Evolutionary conservation across 768 basidiomycete species (phyloP), one percentile per base, ranked within the genome.

Genomic region (Sutorius australiensis): DNA sequence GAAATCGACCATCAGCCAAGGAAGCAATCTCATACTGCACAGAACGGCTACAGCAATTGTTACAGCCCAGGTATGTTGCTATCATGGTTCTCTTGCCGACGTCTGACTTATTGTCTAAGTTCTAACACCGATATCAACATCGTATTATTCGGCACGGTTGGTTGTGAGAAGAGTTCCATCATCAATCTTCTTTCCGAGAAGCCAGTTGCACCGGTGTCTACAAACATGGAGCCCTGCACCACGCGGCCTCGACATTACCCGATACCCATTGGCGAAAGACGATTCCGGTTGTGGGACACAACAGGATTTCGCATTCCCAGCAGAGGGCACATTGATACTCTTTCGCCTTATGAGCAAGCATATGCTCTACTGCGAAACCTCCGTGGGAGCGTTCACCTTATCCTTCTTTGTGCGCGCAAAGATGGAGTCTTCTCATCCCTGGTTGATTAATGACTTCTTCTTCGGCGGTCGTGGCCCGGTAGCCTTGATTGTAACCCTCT

Each of bases 401-500:
- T 76, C 73, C 56, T 24, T 24, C 24, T 24, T 24, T 24, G 24
- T 4, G 24, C 24, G 24, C 24, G 24, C 24, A 24, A 24, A 55
- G 60, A 17, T 24, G 24, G 4, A 24, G 24, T 24, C 24, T 24
- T 24, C 24, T 24, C 24, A 24, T 24, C 24, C 24, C 24, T 24
- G 24, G 24, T 24, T 24, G 24, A 24, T 24, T 24, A 24, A 24
- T 4, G 56, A 73, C 13, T 61, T 72, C 19, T 67, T 75, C 21
- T 75, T 70, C 38, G 60, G 51, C 10, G 49, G 59, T 27, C 37
- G 56, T n/a, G 74, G 73, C 9, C 73, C 73, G 2, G 61, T 68
- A 28, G 61, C 68, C 1, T 41, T 75, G 2, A 66, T 68, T 16
- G 51, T 74, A 8, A 75, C 71, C 3, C 68, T 67, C 21, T 59